A percentile compares a stretch with the other conserved stretches of the same genome.
Conservation (phyloP, 2,329 filamentous ascomycete genomes). For the Penicillium italicum region DNA sequence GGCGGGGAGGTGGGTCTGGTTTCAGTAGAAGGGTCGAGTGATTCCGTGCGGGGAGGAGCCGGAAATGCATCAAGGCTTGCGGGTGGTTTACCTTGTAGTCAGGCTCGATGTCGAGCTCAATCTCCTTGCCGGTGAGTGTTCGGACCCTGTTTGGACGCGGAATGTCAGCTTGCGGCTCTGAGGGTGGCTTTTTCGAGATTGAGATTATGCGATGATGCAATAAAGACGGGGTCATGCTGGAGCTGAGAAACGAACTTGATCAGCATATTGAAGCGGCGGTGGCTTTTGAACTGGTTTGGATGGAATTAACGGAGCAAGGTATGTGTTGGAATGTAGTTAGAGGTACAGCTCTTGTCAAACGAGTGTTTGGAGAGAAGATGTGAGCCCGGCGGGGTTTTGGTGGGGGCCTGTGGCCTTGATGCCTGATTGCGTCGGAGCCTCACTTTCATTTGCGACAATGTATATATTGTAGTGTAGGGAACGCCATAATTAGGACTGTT, state of each 20-base stretch:
- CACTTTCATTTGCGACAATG: background rate
- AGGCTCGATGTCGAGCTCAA: constrained; percentile 93
- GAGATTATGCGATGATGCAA: constrained; percentile 19
- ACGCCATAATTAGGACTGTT: background rate
- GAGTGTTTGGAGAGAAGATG: constrained; percentile 22
- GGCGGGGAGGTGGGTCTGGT: background rate
- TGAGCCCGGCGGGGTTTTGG: constrained; percentile 30
- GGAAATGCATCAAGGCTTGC: background rate
- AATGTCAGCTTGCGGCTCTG: constrained; percentile 15
- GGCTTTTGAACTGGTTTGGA: background rate
- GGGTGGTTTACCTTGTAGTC: constrained; percentile 72
- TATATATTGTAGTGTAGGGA: background rate
- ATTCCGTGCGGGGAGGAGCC: background rate
- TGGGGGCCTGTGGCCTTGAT: constrained; percentile 28
- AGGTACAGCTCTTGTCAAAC: constrained; percentile 4
- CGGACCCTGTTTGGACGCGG: constrained; percentile 65
- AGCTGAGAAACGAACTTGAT: constrained; percentile 45
- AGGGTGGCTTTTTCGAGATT: background rate
- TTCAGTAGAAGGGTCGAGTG: background rate
- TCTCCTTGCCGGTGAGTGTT: constrained; percentile 97
- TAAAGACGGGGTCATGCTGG: background rate
- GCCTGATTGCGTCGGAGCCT: constrained; percentile 22
- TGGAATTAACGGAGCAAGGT: background rate
- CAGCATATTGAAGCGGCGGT: constrained; percentile 41
- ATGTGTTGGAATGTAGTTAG: background rate